Conservation (phyloP, 371 early-diverging fungal genomes). For the Syncephalastrum monosporum region DNA sequence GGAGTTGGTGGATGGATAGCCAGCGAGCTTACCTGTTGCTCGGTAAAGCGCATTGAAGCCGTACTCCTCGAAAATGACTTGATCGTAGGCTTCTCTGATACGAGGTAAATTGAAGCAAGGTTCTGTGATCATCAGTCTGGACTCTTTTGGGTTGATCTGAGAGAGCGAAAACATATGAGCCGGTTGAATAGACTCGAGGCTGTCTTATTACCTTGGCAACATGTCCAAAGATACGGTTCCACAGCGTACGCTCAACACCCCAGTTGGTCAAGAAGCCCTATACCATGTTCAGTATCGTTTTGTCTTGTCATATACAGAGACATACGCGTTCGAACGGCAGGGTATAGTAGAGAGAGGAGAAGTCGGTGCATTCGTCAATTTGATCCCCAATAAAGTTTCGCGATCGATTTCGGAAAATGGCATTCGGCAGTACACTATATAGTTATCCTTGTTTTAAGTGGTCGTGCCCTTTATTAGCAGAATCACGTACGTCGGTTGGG, state of each 20-base stretch:
- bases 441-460: slow-evolving; percentile 6
- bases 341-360: slow-evolving; percentile 74
- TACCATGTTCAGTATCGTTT: neutral
- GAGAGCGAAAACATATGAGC: neutral
- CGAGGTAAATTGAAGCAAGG: slow-evolving; percentile 78
- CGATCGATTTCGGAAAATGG: slow-evolving; percentile 59
- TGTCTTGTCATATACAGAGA: neutral
- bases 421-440: slow-evolving; percentile 52
- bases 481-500: slow-evolving; percentile 27
- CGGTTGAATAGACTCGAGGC: neutral
- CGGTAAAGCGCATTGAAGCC: slow-evolving; percentile 44
- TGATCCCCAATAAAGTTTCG: slow-evolving; percentile 71
- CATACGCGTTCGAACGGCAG: slow-evolving; percentile 77
- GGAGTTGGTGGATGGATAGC: no score
- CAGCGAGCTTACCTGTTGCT: neutral
- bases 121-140: slow-evolving; percentile 72
- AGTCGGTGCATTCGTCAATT: slow-evolving; percentile 62
- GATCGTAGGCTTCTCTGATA: slow-evolving; percentile 73
- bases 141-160: slow-evolving; percentile 63
- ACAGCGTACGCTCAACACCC: slow-evolving; percentile 75
- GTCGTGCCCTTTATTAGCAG: slow-evolving; percentile 3
- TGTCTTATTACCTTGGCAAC: slow-evolving; percentile 49
- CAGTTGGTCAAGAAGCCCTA: slow-evolving; percentile 77
- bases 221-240: slow-evolving; percentile 73
- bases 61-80: slow-evolving; percentile 86